Evolutionary conservation across 306 rosid species (phyloP), one percentile per base, ranked within the genome.

Genomic region (Canavalia ensiformis): DNA sequence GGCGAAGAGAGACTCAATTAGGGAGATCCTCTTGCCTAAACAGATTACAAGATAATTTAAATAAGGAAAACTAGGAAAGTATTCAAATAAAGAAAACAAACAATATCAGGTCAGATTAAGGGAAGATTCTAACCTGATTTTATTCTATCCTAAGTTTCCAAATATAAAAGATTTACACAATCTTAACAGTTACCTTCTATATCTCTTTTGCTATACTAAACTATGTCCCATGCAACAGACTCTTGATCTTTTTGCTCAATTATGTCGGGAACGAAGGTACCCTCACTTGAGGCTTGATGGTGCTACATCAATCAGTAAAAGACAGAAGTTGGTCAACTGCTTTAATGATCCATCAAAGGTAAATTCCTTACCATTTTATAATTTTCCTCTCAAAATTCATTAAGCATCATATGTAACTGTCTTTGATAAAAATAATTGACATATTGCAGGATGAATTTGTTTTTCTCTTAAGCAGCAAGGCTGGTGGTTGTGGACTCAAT

Each of bases 401-500:
- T 29, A 25, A 8, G 77, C 62, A 58, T 63, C 67, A 39, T 50
- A n/a, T 63, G 51, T 5, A 10, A 69, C 44, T 51, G 28, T 71
- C 31, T 73, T 67, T 52, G 9, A 50, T 59, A 50, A 65, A 68
- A 82, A 55, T 50, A 59, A 52, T 47, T 77, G 60, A 42, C 52
- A 59, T 66, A 51, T 81, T 82, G 89, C 92, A 95, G 99, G 99
- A 91, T 45, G 93, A 95, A 80, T 95, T 95, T 84, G 94, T 83
- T 80, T 95, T 95, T 90, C 97, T 95, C 66, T 86, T 95, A 70
- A 95, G 99, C 91, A 95, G 99, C 87, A 95, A 95, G 92, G 99
- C 99, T 86, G 99, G 99, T 82, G 99, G 99, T 68, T 95, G 99
- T 81, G 99, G 99, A 80, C 97, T 95, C 79, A 95, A 95, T 89